Conservation (phyloP, 139 green algal genomes). For the Picochlorum sp. region DNA sequence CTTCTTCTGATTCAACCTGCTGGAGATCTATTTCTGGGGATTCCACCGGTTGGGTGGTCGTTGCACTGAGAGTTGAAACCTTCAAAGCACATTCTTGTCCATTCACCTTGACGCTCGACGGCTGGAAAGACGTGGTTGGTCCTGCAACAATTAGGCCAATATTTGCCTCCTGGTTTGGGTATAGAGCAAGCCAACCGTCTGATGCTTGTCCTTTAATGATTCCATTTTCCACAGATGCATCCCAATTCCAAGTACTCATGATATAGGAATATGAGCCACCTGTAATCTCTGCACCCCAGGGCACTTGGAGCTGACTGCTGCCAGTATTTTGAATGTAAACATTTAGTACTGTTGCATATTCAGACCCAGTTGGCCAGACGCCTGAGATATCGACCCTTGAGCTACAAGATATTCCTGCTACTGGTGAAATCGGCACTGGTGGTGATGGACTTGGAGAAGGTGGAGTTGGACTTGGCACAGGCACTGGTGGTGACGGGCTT, state of each 20-base stretch:
- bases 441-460: background rate
- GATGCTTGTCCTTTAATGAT: background rate
- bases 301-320: background rate
- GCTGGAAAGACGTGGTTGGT: background rate
- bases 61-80: background rate
- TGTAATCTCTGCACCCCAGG: background rate
- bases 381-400: background rate
- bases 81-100: background rate
- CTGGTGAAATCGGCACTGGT: background rate
- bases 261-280: background rate
- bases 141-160: background rate
- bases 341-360: background rate
- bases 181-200: background rate
- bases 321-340: background rate
- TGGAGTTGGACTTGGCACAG: background rate
- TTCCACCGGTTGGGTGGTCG: background rate
- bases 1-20: background rate
- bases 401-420: background rate
- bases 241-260: background rate
- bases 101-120: background rate
- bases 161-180: background rate
- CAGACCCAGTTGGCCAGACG: background rate
- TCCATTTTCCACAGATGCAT: background rate
- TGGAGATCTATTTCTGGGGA: too few species aligned
- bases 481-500: background rate